Conservation (phyloP, 306 rosid genomes). For the Sophora flavescens region DNA sequence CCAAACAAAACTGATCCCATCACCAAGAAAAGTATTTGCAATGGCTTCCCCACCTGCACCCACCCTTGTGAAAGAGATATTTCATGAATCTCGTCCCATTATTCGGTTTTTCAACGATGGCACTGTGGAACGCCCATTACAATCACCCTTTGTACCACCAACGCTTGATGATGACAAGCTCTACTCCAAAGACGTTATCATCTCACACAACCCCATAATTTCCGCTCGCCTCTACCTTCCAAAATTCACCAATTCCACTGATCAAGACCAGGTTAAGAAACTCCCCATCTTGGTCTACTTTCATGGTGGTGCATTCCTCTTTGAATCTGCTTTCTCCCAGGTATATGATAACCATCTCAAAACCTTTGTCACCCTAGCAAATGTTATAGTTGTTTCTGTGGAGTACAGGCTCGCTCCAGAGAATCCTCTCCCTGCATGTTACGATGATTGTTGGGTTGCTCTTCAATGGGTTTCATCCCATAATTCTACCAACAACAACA, state of each 20-base stretch:
- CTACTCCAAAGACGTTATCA: conserved; percentile 51
- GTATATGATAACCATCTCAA: conserved; percentile 46
- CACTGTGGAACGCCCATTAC: conserved; percentile 34
- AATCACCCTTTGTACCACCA: conserved; percentile 41
- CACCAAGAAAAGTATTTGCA: background rate
- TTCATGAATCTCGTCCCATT: background rate
- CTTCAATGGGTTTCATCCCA: conserved; percentile 50
- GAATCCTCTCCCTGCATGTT: conserved; percentile 48
- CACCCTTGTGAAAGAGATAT: conserved; percentile 30
- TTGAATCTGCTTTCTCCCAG: conserved; percentile 49
- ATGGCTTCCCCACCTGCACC: conserved; percentile 13
- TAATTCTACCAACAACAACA: background rate
- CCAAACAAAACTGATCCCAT: too few species aligned
- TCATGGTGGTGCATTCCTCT: conserved; percentile 57
- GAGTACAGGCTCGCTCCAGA: conserved; percentile 61
- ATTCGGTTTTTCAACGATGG: conserved; percentile 44
- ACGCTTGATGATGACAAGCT: conserved; percentile 47
- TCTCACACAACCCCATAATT: conserved; percentile 45
- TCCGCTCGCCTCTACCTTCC: conserved; percentile 52
- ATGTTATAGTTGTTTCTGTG: conserved; percentile 51
- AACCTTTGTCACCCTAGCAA: conserved; percentile 38
- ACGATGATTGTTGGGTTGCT: conserved; percentile 56
- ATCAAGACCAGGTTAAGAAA: conserved; percentile 8
- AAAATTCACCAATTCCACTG: background rate
- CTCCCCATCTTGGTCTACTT: conserved; percentile 58